Evolutionary conservation across 148 eudicot genomes (phyloP).

Genomic region (Fagopyrum homotropicum): DNA sequence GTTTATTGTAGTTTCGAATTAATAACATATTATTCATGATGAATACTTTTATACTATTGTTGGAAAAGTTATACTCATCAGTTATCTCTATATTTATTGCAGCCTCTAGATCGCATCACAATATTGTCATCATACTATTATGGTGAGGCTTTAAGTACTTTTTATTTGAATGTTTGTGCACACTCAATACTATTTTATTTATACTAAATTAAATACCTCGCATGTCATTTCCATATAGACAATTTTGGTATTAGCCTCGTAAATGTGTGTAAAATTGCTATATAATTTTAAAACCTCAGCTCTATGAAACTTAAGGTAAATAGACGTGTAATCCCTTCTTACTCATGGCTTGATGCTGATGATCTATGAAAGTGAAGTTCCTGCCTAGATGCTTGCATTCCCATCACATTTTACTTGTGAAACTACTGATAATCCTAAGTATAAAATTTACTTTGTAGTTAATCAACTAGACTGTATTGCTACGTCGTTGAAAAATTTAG

Average conservation of each 20-base stretch:
- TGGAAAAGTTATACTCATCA: neutral
- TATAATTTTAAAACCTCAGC: neutral
- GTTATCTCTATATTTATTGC: slow-evolving; percentile 18
- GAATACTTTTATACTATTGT: neutral
- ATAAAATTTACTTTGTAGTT: neutral
- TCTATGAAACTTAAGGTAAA: neutral
- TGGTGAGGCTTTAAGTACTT: slow-evolving; percentile 40
- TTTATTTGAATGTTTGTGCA: neutral
- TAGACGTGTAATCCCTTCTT: slow-evolving; percentile 1
- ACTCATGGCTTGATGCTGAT: neutral
- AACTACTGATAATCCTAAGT: neutral
- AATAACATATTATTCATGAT: neutral
- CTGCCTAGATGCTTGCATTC: neutral
- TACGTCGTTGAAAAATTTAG: neutral
- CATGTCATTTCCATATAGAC: neutral
- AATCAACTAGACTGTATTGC: neutral
- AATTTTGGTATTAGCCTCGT: neutral
- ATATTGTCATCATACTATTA: slow-evolving; percentile 82
- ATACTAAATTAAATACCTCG: neutral
- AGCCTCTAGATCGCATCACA: slow-evolving; percentile 90
- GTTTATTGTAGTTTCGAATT: neutral
- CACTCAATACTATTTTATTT: neutral
- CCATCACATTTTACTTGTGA: neutral
- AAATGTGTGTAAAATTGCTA: neutral
- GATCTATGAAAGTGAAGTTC: neutral